Evolutionary conservation across 306 rosid species (phyloP).

Genomic region (Castanea sativa): DNA sequence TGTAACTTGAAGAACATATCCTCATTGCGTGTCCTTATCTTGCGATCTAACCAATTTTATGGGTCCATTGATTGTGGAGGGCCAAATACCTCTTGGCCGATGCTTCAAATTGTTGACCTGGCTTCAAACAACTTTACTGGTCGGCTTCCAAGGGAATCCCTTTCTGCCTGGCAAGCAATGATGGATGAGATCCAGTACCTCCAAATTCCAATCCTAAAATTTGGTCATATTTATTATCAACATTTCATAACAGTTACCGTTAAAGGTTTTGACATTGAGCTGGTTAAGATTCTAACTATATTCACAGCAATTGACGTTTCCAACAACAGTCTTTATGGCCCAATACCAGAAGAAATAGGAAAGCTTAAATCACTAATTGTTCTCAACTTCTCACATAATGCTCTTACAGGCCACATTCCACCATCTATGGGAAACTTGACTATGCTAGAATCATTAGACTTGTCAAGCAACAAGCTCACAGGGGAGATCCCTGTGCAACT

Average conservation of each 20-base stretch:
- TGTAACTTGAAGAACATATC: slow-evolving; percentile 10
- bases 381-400: slow-evolving; percentile 40
- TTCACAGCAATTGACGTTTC: slow-evolving; percentile 40
- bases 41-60: slow-evolving; percentile 28
- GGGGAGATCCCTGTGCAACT: not conserved
- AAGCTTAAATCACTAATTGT: slow-evolving; percentile 1
- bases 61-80: not conserved
- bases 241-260: slow-evolving; percentile 18
- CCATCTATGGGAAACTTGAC: slow-evolving; percentile 12
- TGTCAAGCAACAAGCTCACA: slow-evolving; percentile 26
- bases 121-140: not conserved
- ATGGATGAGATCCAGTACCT: slow-evolving; percentile 7
- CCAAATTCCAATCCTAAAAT: not conserved
- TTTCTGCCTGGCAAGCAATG: not conserved
- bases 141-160: not conserved
- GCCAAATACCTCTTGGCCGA: slow-evolving; percentile 7
- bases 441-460: slow-evolving; percentile 38
- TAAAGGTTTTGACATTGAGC: slow-evolving; percentile 30
- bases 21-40: slow-evolving; percentile 27
- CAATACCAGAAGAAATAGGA: slow-evolving; percentile 24
- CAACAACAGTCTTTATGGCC: slow-evolving; percentile 17
- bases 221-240: slow-evolving; percentile 9
- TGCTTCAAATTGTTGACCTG: slow-evolving; percentile 39
- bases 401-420: slow-evolving; percentile 26
- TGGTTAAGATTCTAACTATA: slow-evolving; percentile 25